Evolutionary conservation across 331 rosid species (phyloP).

Genomic region (Dryas integrifolia): DNA sequence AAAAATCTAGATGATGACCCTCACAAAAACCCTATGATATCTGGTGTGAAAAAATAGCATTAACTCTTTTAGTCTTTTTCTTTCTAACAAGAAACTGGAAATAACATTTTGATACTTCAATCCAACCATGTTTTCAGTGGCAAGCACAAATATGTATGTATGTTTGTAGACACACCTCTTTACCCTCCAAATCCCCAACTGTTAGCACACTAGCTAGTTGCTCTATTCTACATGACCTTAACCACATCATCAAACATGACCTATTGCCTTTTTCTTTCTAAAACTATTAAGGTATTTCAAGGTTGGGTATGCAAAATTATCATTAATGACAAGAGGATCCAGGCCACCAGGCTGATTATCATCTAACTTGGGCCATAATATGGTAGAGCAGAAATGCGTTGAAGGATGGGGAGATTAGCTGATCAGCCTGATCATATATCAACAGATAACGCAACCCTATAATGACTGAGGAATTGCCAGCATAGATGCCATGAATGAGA

Average conservation of each 20-base stretch:
- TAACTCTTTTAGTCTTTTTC: not conserved
- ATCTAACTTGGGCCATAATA: not conserved
- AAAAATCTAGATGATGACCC: not conserved
- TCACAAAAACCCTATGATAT: not conserved
- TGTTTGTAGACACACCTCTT: not conserved
- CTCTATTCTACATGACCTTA: not conserved
- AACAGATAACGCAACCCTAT: not conserved
- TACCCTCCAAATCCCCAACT: conserved; percentile 6
- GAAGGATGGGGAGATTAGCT: not conserved
- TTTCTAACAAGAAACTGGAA: not conserved
- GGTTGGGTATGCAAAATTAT: not conserved
- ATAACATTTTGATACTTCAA: not conserved
- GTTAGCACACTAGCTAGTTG: not conserved
- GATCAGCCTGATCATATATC: not conserved
- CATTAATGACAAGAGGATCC: not conserved
- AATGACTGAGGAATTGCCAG: not conserved
- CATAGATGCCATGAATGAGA: not conserved
- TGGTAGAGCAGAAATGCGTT: not conserved
- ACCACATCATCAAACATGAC: not conserved
- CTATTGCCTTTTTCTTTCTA: conserved; percentile 9
- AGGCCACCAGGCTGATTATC: not conserved
- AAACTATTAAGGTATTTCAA: not conserved
- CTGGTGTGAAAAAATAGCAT: not conserved
- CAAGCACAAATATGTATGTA: not conserved
- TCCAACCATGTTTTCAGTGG: not conserved